Evolutionary conservation across 371 early-diverging fungal species (phyloP).

Genomic region (Coemansia sp.): DNA sequence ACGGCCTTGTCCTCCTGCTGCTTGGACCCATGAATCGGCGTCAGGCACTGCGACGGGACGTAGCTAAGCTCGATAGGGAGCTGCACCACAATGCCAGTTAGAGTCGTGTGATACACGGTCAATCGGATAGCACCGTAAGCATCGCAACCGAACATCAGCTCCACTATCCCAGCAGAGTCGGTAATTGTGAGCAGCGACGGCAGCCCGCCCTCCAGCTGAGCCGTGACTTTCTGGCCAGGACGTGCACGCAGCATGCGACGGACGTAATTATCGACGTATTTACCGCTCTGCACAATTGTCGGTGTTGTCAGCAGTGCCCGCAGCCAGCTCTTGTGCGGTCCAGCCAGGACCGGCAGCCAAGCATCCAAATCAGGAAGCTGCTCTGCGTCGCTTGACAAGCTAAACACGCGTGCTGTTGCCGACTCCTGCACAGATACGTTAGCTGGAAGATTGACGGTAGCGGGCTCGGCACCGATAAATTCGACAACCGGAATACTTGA

Average conservation of each 20-base stretch:
- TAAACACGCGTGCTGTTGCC: slow-evolving; percentile 2
- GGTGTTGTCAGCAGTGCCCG: slow-evolving; percentile 27
- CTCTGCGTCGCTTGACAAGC: slow-evolving; percentile 7
- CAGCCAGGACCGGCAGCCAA: slow-evolving; percentile 1
- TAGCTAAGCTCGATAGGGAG: slow-evolving; percentile 68
- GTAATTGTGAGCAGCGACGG: slow-evolving; percentile 2
- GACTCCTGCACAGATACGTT: not conserved
- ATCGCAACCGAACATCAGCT: not conserved
- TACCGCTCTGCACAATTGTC: slow-evolving; percentile 35
- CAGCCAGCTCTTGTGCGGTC: not conserved
- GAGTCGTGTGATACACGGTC: slow-evolving; percentile 7
- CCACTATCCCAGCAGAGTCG: not conserved
- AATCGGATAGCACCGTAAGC: slow-evolving; percentile 4
- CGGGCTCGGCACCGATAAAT: slow-evolving; percentile 70
- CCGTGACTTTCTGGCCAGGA: slow-evolving; percentile 68
- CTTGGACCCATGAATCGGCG: slow-evolving; percentile 67
- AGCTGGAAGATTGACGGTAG: not conserved
- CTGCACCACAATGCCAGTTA: slow-evolving; percentile 57
- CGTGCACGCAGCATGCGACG: slow-evolving; percentile 48
- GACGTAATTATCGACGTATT: slow-evolving; percentile 85
- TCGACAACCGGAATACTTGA: slow-evolving; percentile 75
- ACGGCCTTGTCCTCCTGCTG: not conserved
- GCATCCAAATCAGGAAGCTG: slow-evolving; percentile 3
- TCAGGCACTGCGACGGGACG: slow-evolving; percentile 74
- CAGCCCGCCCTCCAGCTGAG: slow-evolving; percentile 47